Conservation (phyloP, 306 rosid species). For the Castanea mollissima region DNA sequence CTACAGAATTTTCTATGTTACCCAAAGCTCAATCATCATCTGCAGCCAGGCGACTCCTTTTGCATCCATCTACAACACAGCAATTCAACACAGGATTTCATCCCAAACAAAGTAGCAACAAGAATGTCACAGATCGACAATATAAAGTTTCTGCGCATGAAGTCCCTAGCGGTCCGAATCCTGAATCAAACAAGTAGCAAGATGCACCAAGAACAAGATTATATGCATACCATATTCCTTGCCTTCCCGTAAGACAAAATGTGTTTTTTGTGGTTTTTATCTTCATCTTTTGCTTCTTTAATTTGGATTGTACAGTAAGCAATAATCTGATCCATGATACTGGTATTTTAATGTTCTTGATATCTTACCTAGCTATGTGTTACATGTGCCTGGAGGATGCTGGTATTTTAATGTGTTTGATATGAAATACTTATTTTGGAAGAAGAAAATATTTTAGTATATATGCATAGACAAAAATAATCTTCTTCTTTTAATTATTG, state of each 20-base stretch:
- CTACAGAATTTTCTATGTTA: not conserved
- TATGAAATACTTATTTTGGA: no score
- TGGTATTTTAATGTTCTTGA: not conserved
- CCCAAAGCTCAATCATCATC: not conserved
- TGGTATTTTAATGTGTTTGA: no score
- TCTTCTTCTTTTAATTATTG: no score
- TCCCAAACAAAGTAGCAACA: not conserved
- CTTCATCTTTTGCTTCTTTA: not conserved
- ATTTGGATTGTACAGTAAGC: not conserved
- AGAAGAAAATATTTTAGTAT: no score
- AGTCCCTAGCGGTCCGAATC: slow-evolving; percentile 17
- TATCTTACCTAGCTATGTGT: not conserved
- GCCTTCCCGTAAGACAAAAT: not conserved
- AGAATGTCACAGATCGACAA: not conserved
- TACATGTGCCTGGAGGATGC: no score
- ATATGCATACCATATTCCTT: not conserved
- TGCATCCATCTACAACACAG: not conserved
- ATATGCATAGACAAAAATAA: no score
- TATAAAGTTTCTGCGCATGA: slow-evolving; percentile 3
- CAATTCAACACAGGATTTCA: not conserved
- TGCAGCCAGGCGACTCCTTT: not conserved
- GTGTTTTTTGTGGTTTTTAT: not conserved
- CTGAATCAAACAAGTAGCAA: slow-evolving; percentile 12
- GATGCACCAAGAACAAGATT: not conserved
- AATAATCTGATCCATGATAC: not conserved